These are phyloP conservation scores for Lodderomyces oxycetoniae DNA, from an alignment of 1,139 yeast species.

Conservation along the genomic window DNA sequence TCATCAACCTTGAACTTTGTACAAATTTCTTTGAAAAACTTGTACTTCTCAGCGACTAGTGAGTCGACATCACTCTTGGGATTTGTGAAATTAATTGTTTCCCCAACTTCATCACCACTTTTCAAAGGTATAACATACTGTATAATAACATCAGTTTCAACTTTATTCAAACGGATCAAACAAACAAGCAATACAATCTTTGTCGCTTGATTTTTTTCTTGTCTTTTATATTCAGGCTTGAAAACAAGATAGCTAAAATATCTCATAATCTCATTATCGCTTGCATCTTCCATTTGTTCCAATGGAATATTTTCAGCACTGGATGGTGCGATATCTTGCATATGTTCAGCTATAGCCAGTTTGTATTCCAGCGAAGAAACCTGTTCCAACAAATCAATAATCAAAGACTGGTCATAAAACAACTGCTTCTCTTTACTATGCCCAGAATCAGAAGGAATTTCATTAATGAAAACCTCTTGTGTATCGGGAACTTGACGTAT, in stretches of 20 bases:
- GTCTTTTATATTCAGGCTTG: conserved; percentile 8
- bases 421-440: conserved; percentile 9
- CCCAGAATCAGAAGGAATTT: conserved; percentile 18
- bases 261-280: conserved; percentile 5
- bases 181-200: conserved; percentile 28
- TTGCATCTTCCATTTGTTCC: conserved; percentile 5
- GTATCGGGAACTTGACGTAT: conserved; percentile 82
- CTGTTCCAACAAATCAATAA: conserved; percentile 66
- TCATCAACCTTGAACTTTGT: conserved; percentile 20
- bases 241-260: conserved; percentile 10
- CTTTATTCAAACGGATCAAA: conserved; percentile 47
- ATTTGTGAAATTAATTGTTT: background rate
- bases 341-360: conserved; percentile 36
- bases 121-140: conserved; percentile 53
- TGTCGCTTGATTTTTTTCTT: conserved; percentile 8
- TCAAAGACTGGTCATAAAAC: conserved; percentile 52
- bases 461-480: conserved; percentile 73
- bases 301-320: conserved; percentile 6
- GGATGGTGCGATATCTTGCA: conserved; percentile 32
- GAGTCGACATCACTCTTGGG: conserved; percentile 16
- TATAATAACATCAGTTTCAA: conserved; percentile 58
- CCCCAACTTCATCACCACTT: conserved; percentile 8
- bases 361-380: conserved; percentile 36
- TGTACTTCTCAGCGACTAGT: conserved; percentile 12
- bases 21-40: conserved; percentile 17